Conservation (phyloP, 371 early-diverging fungal species). For the Mortierella sp. region DNA sequence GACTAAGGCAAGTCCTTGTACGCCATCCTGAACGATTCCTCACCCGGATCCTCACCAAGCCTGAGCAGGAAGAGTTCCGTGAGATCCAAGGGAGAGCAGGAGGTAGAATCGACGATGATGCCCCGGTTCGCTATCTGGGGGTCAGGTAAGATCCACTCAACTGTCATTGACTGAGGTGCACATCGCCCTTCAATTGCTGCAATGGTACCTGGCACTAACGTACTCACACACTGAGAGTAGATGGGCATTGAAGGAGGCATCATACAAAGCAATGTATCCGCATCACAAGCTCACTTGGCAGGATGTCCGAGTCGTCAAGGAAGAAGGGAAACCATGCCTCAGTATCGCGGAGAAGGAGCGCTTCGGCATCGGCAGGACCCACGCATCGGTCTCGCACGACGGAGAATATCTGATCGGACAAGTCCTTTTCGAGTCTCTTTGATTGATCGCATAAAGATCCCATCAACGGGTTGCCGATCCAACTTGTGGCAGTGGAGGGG, state of each 20-base stretch:
- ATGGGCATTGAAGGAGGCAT: slow-evolving; percentile 77
- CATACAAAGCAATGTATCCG: slow-evolving; percentile 74
- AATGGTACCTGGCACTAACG: too few species aligned
- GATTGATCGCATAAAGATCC: too few species aligned
- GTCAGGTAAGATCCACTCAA: slow-evolving; percentile 25
- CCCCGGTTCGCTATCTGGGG: slow-evolving; percentile 18
- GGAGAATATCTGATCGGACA: slow-evolving; percentile 74
- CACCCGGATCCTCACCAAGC: slow-evolving; percentile 37
- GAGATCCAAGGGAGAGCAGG: slow-evolving; percentile 1
- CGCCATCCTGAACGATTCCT: slow-evolving; percentile 27
- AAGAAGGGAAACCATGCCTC: slow-evolving; percentile 61
- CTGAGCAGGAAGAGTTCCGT: slow-evolving; percentile 30
- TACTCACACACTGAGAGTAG: slow-evolving; percentile 37
- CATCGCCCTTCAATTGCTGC: too few species aligned
- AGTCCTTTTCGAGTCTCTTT: slow-evolving; percentile 61
- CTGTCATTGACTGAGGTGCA: too few species aligned
- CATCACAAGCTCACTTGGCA: slow-evolving; percentile 70
- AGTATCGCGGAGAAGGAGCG: slow-evolving; percentile 52
- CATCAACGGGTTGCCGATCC: too few species aligned
- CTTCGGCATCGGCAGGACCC: slow-evolving; percentile 54
- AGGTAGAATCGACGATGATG: slow-evolving; percentile 13
- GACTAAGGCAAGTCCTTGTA: slow-evolving; percentile 19
- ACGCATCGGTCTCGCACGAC: slow-evolving; percentile 73
- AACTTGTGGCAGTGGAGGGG: too few species aligned
- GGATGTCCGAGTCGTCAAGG: slow-evolving; percentile 67